A percentile compares a stretch with the other conserved stretches of the same genome.
phyloP scores from a whole-genome alignment of 352 stramenopile genomes.

The Globisporangium echinulatum region DNA sequence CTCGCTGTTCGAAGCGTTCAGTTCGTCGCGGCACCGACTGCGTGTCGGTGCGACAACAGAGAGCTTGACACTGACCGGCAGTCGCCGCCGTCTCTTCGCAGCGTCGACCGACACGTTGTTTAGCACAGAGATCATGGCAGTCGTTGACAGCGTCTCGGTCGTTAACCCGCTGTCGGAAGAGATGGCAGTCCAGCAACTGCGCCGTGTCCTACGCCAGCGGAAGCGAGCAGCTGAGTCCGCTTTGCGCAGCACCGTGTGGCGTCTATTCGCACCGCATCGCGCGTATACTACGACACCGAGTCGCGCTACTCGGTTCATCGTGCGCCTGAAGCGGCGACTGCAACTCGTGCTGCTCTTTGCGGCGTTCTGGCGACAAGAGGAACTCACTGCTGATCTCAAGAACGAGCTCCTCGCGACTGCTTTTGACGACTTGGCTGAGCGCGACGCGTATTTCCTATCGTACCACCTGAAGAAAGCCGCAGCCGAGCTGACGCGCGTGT shows the following conservation, averaged over 20 bases:
- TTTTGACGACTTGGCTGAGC: constrained; percentile 22
- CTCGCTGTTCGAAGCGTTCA: constrained; percentile 6
- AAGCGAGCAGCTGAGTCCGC: background rate
- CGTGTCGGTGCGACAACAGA: constrained; percentile 3
- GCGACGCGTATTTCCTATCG: constrained; percentile 34
- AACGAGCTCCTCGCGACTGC: constrained; percentile 27
- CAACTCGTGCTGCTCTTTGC: constrained; percentile 25
- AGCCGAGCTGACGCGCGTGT: constrained; percentile 39
- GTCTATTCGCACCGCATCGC: background rate
- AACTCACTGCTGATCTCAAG: constrained; percentile 35
- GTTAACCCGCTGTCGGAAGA: constrained; percentile 24
- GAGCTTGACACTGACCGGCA: background rate
- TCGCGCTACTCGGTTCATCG: background rate
- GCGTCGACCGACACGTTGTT: background rate
- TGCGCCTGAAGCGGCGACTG: constrained; percentile 8
- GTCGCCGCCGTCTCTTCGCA: background rate
- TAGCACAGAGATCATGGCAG: background rate
- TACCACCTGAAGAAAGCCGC: constrained; percentile 36
- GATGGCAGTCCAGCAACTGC: constrained; percentile 16
- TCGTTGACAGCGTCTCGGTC: constrained; percentile 4
- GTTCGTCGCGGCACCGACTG: background rate
- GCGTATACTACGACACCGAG: constrained; percentile 1
- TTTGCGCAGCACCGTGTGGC: background rate
- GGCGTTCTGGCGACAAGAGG: constrained; percentile 53
- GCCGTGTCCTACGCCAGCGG: constrained; percentile 4